Conservation (phyloP, 2,329 filamentous ascomycete species). For the Hymenoscyphus repandus region DNA sequence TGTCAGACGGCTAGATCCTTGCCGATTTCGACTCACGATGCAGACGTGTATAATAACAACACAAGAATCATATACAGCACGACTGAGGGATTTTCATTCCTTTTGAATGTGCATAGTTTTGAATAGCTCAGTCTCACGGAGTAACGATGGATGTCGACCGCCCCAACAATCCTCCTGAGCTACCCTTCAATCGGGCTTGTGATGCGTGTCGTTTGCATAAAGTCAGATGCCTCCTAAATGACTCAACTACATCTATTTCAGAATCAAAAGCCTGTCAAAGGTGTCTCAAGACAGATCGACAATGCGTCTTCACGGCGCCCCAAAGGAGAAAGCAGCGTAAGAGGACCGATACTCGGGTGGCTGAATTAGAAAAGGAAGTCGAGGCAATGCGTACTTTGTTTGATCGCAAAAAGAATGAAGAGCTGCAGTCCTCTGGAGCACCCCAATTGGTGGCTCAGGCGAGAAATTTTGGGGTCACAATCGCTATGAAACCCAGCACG, state of each 20-base stretch:
- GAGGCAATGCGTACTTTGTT: conserved; percentile 34
- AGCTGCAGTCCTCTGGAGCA: neutral
- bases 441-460: neutral
- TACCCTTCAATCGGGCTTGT: conserved; percentile 31
- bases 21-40: neutral
- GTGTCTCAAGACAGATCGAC: conserved; percentile 32
- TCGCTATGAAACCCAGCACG: neutral
- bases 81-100: too few relatives aligned
- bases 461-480: neutral
- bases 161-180: conserved; percentile 4
- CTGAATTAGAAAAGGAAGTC: conserved; percentile 37
- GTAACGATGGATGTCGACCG: conserved; percentile 1
- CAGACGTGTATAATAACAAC: neutral
- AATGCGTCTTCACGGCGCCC: conserved; percentile 34
- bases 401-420: conserved; percentile 13
- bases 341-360: conserved; percentile 37
- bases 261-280: conserved; percentile 29
- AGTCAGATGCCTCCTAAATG: conserved; percentile 34
- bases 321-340: conserved; percentile 36
- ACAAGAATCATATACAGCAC: neutral
- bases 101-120: neutral
- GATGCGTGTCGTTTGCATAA: conserved; percentile 35
- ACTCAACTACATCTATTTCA: conserved; percentile 4
- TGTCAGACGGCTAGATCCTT: neutral
- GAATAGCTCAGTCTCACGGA: neutral